Evolutionary conservation across 345 rosid genomes (phyloP).

Genomic region (Heritiera littoralis): DNA sequence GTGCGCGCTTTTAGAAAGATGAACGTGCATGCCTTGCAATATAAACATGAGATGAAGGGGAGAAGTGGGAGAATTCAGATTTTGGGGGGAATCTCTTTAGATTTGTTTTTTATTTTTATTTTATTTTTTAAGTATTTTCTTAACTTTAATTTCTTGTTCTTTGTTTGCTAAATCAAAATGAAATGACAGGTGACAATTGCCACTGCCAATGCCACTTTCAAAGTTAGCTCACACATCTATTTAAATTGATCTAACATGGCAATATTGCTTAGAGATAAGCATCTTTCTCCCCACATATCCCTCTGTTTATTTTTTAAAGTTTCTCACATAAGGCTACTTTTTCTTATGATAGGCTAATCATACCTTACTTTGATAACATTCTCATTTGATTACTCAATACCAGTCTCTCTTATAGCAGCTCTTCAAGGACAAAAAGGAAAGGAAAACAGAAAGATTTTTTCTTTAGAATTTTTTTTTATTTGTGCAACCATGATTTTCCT

Average conservation of each 20-base stretch:
- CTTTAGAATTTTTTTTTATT: not conserved
- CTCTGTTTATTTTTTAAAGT: not conserved
- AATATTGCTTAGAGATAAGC: constrained; percentile 11
- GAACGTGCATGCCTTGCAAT: constrained; percentile 15
- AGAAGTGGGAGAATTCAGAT: constrained; percentile 15
- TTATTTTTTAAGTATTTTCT: not conserved
- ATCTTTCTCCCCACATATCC: not conserved
- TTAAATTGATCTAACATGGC: constrained; percentile 5
- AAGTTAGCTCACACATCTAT: constrained; percentile 5
- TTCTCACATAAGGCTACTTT: not conserved
- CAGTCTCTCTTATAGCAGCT: not conserved
- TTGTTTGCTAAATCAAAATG: constrained; percentile 11
- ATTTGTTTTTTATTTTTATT: too few species aligned
- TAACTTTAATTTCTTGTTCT: not conserved
- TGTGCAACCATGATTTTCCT: constrained; percentile 6
- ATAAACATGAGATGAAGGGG: not conserved
- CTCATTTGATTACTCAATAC: not conserved
- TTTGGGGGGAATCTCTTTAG: constrained; percentile 25
- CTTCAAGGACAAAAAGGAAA: constrained; percentile 10
- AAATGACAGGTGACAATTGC: constrained; percentile 20
- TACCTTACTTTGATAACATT: constrained; percentile 13
- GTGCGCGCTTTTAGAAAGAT: not conserved
- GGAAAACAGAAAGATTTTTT: not conserved
- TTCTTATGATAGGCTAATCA: constrained; percentile 17
- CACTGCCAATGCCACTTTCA: constrained; percentile 26